Percentiles rank a stretch among this genome's conserved stretches.
Evolutionary conservation across 306 rosid genomes (phyloP).

Genomic region (Trifolium subterraneum): DNA sequence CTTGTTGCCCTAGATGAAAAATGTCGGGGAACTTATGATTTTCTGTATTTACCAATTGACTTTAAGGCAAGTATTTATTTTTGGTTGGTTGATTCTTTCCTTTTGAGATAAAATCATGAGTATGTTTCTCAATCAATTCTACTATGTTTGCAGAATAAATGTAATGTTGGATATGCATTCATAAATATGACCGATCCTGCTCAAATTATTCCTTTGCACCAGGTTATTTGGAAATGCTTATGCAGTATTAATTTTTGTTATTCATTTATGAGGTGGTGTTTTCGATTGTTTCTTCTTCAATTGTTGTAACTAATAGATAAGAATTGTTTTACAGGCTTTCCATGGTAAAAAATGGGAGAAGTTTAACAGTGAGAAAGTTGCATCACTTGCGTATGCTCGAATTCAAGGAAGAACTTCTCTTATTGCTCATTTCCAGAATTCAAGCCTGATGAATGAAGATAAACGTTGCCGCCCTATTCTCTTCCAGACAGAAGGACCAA

Average conservation of each 20-base stretch:
- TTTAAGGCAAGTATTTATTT: conserved; percentile 68
- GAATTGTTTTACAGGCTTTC: conserved; percentile 65
- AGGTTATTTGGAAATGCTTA: conserved; percentile 52
- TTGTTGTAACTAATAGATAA: conserved; percentile 36
- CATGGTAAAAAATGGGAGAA: conserved; percentile 92
- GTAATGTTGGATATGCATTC: conserved; percentile 93
- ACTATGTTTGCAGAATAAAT: conserved; percentile 71
- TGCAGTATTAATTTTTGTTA: conserved; percentile 11
- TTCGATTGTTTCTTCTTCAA: conserved; percentile 18
- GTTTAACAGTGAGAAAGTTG: conserved; percentile 91
- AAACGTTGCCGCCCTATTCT: conserved; percentile 91
- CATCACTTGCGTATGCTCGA: conserved; percentile 81
- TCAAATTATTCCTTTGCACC: conserved; percentile 77
- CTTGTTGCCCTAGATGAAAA: conserved; percentile 83
- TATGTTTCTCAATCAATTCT: conserved; percentile 41
- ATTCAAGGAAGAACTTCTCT: conserved; percentile 87
- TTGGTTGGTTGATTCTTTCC: conserved; percentile 34
- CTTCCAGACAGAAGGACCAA: conserved; percentile 83
- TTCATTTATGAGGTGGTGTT: conserved; percentile 25
- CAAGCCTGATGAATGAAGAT: conserved; percentile 84
- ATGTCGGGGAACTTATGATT: conserved; percentile 86
- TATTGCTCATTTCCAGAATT: conserved; percentile 82
- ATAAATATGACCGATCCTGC: conserved; percentile 81
- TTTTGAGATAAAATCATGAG: conserved; percentile 11
- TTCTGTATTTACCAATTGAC: conserved; percentile 84